phyloP scores from a whole-genome alignment of 1,139 yeast genomes.

The Taphrina sp. region DNA sequence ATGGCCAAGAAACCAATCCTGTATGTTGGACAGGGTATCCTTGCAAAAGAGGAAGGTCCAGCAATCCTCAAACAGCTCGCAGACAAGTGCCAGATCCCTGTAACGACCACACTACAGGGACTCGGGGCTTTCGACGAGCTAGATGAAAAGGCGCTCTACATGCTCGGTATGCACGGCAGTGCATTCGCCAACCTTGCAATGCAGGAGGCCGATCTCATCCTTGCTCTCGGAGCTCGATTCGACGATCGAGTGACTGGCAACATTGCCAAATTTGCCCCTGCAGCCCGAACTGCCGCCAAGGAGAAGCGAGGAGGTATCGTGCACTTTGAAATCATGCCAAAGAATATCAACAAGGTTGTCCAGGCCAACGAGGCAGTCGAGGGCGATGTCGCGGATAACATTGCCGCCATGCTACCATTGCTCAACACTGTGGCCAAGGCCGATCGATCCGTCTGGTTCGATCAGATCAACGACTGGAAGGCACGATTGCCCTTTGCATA shows the following conservation, averaged over 20 bases:
- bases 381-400: conserved; percentile 86
- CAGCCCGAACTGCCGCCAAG: conserved; percentile 80
- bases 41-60: conserved; percentile 81
- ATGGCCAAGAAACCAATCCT: conserved; percentile 82
- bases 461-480: conserved; percentile 75
- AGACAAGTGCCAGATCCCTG: conserved; percentile 89
- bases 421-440: conserved; percentile 47
- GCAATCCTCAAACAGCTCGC: conserved; percentile 73
- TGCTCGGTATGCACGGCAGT: conserved; percentile 98
- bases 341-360: conserved; percentile 95
- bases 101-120: conserved; percentile 91
- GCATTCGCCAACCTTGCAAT: conserved; percentile 94
- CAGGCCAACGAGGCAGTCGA: conserved; percentile 96
- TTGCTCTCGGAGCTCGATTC: conserved; percentile 94
- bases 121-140: conserved; percentile 92
- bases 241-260: conserved; percentile 97
- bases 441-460: conserved; percentile 76
- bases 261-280: conserved; percentile 87
- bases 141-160: conserved; percentile 85
- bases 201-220: conserved; percentile 86
- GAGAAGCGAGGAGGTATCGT: conserved; percentile 92
- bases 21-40: conserved; percentile 88
- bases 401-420: conserved; percentile 60
- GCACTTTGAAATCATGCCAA: conserved; percentile 93
- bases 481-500: conserved; percentile 80